Evolutionary conservation across 495 filamentous ascomycete genomes (phyloP), one percentile per base, ranked within the genome.

Genomic region (Aspergillus ostianus): DNA sequence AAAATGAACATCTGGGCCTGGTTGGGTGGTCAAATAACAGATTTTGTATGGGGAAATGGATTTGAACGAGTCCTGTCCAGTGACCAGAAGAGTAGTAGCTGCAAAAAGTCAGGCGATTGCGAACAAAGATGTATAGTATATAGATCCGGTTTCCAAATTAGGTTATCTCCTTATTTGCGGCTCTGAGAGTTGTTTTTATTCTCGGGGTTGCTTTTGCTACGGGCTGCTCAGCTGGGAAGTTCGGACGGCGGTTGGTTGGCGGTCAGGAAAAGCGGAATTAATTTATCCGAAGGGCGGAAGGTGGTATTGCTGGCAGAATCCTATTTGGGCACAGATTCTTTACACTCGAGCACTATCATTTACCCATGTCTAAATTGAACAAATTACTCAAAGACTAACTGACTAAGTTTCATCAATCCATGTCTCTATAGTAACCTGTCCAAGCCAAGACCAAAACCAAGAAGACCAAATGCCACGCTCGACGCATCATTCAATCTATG

Each of bases 341-440:
- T 30, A n/a, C 19, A 51, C 20, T 23, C n/a, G 26, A 5, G 3
- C 21, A 51, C 2, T 21, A 2, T 17, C 26, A 23, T 26, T 21
- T n/a, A 36, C 10, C 10, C 30, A 51, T 17, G 18, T 53, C 29
- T 53, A 53, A 20, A 53, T 53, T 53, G 51, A 19, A 32, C 21
- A 36, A 53, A 20, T 27, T 53, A 53, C 51, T 7, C 36, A 41
- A 12, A 41, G 36, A 17, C 36, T 32, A 10, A 32, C 29, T 41
- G 36, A 10, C 36, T 41, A 41, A 41, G 15, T 10, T 41, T 10
- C 36, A 41, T 41, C 10, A 41, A 41, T 41, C 36, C 36, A 41
- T 41, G 9, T 12, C 15, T 41, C 36, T 41, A 41, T 41, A 12
- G 36, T 4, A 41, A 41, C 36, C 36, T 41, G 36, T 41, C 13